Evolutionary conservation across 2,329 filamentous ascomycete genomes (phyloP).

Genomic region (Fusarium sp.): DNA sequence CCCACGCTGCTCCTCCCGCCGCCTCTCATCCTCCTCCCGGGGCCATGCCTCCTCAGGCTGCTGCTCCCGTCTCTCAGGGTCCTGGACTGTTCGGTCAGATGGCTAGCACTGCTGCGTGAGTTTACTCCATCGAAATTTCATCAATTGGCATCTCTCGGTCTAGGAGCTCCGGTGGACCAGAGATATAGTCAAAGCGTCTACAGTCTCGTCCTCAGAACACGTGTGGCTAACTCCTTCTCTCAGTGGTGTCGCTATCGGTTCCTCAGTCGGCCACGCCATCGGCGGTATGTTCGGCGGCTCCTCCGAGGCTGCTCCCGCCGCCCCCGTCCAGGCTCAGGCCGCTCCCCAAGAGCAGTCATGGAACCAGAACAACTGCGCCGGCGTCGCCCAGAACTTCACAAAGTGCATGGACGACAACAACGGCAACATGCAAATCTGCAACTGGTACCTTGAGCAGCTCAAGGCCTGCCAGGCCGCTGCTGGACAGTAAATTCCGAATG

Average conservation of each 20-base stretch:
- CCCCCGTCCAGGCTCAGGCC: conserved; percentile 65
- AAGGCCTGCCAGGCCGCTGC: conserved; percentile 89
- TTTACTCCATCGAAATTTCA: conserved; percentile 48
- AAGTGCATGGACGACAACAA: conserved; percentile 96
- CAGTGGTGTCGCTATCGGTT: conserved; percentile 97
- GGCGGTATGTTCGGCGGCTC: conserved; percentile 88
- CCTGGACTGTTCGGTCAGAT: conserved; percentile 96
- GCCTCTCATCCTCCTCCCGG: conserved; percentile 51
- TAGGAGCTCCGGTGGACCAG: conserved; percentile 22
- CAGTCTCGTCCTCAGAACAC: conserved; percentile 16
- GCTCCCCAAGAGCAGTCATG: conserved; percentile 67
- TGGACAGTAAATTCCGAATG: conserved; percentile 68
- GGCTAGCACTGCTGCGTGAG: conserved; percentile 97
- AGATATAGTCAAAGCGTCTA: conserved; percentile 7
- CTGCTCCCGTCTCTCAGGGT: conserved; percentile 71
- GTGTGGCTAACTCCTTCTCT: conserved; percentile 42
- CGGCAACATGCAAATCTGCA: conserved; percentile 95
- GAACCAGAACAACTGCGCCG: conserved; percentile 78
- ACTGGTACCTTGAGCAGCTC: conserved; percentile 98
- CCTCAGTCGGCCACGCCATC: conserved; percentile 94
- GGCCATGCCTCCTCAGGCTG: conserved; percentile 45
- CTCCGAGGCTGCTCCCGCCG: conserved; percentile 65
- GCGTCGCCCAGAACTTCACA: conserved; percentile 87
- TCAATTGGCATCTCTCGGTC: neutral
- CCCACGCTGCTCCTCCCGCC: conserved; percentile 71